Conservation (phyloP, 2,329 filamentous ascomycete genomes). For the Calonectria pauciramosa region DNA sequence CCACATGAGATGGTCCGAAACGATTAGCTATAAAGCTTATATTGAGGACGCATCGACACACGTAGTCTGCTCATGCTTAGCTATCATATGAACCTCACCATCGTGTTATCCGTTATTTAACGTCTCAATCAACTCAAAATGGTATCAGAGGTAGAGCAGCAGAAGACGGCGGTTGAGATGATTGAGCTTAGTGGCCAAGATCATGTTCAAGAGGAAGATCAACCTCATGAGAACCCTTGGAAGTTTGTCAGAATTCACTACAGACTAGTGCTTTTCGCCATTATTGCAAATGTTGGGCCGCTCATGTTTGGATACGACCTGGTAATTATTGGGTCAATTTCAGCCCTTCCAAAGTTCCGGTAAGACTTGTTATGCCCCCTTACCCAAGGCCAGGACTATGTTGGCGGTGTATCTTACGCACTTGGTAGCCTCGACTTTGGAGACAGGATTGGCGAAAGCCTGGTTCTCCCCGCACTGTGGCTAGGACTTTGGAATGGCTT, state of each 20-base stretch:
- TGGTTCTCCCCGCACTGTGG: constrained; percentile 4
- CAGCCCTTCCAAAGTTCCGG: neutral
- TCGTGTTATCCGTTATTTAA: neutral
- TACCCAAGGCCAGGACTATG: no score
- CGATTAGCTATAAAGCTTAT: neutral
- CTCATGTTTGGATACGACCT: constrained; percentile 14
- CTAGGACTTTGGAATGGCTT: constrained; percentile 16
- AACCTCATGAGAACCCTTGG: neutral
- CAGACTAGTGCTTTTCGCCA: neutral
- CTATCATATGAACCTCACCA: neutral
- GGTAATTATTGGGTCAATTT: neutral
- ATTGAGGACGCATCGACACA: neutral
- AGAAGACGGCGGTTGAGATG: neutral
- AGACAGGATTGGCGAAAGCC: neutral
- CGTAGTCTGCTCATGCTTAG: neutral
- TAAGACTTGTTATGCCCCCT: neutral
- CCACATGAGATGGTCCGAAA: neutral
- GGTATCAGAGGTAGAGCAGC: neutral
- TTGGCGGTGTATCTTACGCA: neutral
- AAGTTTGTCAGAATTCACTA: neutral
- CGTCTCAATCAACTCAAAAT: neutral
- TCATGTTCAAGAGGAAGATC: neutral
- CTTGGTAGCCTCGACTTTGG: neutral
- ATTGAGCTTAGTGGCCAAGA: neutral
- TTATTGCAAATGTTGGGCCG: neutral